Evolutionary conservation across 2,329 filamentous ascomycete species (phyloP).

Genomic region (Nemania abortiva): DNA sequence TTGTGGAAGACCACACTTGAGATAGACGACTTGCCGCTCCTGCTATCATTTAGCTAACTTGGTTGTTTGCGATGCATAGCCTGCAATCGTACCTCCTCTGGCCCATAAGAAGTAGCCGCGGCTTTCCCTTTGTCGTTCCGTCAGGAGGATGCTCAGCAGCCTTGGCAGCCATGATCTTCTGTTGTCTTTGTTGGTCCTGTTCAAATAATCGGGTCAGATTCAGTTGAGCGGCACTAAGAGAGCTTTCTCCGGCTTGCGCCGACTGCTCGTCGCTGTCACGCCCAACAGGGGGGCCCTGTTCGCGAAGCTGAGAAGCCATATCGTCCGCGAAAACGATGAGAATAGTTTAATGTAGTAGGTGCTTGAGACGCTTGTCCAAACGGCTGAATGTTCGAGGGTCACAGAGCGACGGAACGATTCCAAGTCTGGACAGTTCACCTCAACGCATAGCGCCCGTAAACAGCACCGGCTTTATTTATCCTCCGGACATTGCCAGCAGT

Average conservation of each 20-base stretch:
- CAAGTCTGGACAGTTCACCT: constrained; percentile 36
- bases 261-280: constrained; percentile 38
- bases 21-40: constrained; percentile 98
- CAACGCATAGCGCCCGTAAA: constrained; percentile 42
- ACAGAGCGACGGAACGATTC: constrained; percentile 31
- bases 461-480: constrained; percentile 20
- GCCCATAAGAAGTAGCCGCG: constrained; percentile 92
- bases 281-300: constrained; percentile 41
- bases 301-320: constrained; percentile 51
- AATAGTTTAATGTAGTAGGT: not conserved
- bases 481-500: constrained; percentile 18
- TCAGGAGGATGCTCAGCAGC: constrained; percentile 59
- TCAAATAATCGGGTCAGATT: constrained; percentile 72
- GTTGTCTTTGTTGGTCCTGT: constrained; percentile 68
- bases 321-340: constrained; percentile 28
- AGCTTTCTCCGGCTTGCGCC: constrained; percentile 48
- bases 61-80: not conserved
- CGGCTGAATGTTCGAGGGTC: constrained; percentile 28
- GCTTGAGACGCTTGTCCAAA: constrained; percentile 40
- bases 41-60: constrained; percentile 55
- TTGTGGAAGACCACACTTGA: constrained; percentile 99
- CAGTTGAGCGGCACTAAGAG: constrained; percentile 70
- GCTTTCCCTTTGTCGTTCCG: constrained; percentile 74
- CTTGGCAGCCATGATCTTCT: constrained; percentile 63
- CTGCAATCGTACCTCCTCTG: constrained; percentile 78